Evolutionary conservation across 2,329 filamentous ascomycete genomes (phyloP), one percentile per base, ranked within the genome.

Genomic region (Clathrospora elynae): DNA sequence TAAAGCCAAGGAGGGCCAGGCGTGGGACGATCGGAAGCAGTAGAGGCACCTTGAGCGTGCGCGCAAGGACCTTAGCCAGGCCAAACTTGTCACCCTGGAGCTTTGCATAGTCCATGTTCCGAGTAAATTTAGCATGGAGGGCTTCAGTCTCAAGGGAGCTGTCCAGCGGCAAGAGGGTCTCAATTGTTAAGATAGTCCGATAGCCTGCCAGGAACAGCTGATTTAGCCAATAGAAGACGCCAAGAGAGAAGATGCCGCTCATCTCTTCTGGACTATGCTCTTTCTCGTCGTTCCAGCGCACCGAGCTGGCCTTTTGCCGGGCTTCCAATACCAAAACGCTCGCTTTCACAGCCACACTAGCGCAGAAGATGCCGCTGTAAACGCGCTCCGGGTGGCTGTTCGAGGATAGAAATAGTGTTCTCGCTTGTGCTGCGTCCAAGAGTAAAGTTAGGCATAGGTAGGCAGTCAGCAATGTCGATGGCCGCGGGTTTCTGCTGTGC

Each of bases 221-320:
- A 25, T 67, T 71, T 8, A 72, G 39, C 70, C 70, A 73, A 52
- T 53, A 65, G 43, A 70, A 69, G 20, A 71, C 41, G 11, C 59
- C 54, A n/a, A 64, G 60, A 20, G 49, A 58, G 33, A 66, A 64
- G 4, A 72, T 46, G 10, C 68, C 62, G 39, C 62, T 64, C 4
- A 61, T 67, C 14, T 64, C 58, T 28, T 72, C 70, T 5, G 66
- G 59, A 12, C 58, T 66, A 24, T 61, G 57, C 22, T 57, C 51
- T 26, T 62, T 59, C 11, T 46, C 46, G 8, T 30, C 19, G 22
- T 56, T 37, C 57, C 53, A 61, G 12, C 26, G 44, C 11, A 63
- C 25, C 59, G 61, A 64, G 35, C 19, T 35, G 9, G 53, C 35
- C 42, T 67, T 67, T 38, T 53, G 43, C 12, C 44, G 36, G 12